Evolutionary conservation across 2,329 filamentous ascomycete species (phyloP), one percentile per base, ranked within the genome.

Genomic region (Trichoderma simmonsii): DNA sequence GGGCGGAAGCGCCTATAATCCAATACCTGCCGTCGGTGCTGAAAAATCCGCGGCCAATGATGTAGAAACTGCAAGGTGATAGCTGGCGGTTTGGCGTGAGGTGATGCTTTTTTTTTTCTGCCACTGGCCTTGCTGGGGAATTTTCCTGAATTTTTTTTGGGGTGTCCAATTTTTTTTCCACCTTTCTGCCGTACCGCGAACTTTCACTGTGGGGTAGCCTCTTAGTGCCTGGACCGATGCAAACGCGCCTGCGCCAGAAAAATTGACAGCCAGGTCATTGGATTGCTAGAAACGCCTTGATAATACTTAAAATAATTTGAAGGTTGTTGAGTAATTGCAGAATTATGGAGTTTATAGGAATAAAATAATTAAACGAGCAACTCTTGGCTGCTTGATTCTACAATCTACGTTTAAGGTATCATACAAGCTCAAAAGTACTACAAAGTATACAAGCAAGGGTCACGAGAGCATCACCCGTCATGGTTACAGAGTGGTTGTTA

Each of bases 101-200:
- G 60, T 59, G 68, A 71, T 57, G 68, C 36, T 63, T 60, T 63
- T 69, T 72, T 72, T 69, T 72, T 69, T 43, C 51, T 66, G 63
- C 66, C 56, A 69, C 57, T 69, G 66, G 66, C 28, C 66, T 68
- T 59, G 54, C 65, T 68, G 14, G 54, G 65, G 34, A 68, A 28
- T 69, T 69, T 66, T 61, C 67, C 67, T 71, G 68, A 60, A 48
- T 69, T 72, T 72, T 72, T 72, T 72, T 72, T 59, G 57, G 57
- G 43, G 71, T 56, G 64, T 51, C 71, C 71, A 70, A 48, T 72
- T 69, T 71, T 71, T 71, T 71, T 72, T 59, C 60, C 71, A 34
- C 66, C 56, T 43, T 32, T 60, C 59, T 64, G 34, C 51, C 39
- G 48, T 64, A 70, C 71, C 59, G 71, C 71, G 56, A 65, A 63